These are phyloP conservation scores for Yarrowia alimentaria DNA, from an alignment of 805 yeast genomes.

Conservation along the genomic window DNA sequence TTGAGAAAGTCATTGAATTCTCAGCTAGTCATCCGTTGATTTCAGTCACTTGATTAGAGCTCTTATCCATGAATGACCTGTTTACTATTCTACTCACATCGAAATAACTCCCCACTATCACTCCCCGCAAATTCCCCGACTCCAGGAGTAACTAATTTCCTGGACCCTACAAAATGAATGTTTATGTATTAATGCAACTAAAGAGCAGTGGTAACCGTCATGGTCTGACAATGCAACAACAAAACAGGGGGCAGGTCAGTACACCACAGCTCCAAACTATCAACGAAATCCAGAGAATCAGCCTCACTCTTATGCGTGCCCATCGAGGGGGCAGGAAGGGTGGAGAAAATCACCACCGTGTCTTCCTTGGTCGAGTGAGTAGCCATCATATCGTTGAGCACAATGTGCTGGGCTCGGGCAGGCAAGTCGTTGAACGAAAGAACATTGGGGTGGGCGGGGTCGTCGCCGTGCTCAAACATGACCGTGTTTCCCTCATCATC, in stretches of 20 bases:
- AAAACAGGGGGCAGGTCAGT: constrained; percentile 78
- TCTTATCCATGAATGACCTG: no score
- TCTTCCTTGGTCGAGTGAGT: constrained; percentile 49
- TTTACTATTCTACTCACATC: no score
- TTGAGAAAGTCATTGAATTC: no score
- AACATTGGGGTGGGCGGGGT: constrained; percentile 12
- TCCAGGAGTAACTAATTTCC: no score
- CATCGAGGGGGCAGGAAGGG: constrained; percentile 81
- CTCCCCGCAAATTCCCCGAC: no score
- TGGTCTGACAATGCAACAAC: constrained; percentile 84
- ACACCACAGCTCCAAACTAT: constrained; percentile 76
- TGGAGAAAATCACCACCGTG: constrained; percentile 79
- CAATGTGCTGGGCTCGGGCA: constrained; percentile 84
- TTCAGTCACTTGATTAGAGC: no score
- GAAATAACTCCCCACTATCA: no score
- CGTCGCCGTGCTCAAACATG: constrained; percentile 34
- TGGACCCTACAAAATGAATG: no score
- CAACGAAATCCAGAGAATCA: constrained; percentile 72
- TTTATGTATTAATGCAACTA: constrained; percentile 37
- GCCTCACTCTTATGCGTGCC: constrained; percentile 73
- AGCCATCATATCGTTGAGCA: constrained; percentile 81
- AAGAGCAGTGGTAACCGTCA: constrained; percentile 93
- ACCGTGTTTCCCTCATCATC: constrained; percentile 36
- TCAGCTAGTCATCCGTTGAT: no score
- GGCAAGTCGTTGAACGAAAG: constrained; percentile 81